These are phyloP conservation scores for Apiotrichum akiyoshidainum DNA, from an alignment of 1,284 basidiomycete genomes.

Conservation along the genomic window DNA sequence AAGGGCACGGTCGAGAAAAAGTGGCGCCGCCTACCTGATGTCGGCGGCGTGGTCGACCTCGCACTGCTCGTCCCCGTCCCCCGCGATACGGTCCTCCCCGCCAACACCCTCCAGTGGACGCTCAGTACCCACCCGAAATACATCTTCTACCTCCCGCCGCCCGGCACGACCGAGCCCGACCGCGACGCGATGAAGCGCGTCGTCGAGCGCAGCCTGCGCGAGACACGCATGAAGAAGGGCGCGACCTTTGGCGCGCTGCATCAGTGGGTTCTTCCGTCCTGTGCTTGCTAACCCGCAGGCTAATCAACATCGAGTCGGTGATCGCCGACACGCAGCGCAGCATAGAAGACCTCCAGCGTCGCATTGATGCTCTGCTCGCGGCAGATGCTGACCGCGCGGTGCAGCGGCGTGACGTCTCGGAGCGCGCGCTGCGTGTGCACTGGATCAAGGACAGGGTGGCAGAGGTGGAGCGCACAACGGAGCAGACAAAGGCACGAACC, in stretches of 20 bases:
- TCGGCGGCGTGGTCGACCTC: slow-evolving; percentile 12
- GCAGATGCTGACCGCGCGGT: slow-evolving; percentile 53
- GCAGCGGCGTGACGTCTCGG: slow-evolving; percentile 56
- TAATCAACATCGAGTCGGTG: slow-evolving; percentile 66
- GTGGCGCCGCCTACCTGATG: slow-evolving; percentile 8
- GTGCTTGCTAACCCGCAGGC: slow-evolving; percentile 51
- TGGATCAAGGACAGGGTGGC: slow-evolving; percentile 31
- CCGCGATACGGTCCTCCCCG: slow-evolving; percentile 8
- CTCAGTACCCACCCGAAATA: slow-evolving; percentile 26
- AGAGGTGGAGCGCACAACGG: slow-evolving; percentile 26
- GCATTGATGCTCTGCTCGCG: slow-evolving; percentile 58
- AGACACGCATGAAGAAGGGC: slow-evolving; percentile 50
- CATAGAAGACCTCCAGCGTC: slow-evolving; percentile 57
- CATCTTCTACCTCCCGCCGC: slow-evolving; percentile 28
- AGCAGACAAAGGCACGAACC: slow-evolving; percentile 31
- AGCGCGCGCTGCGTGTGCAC: slow-evolving; percentile 30
- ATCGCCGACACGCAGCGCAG: slow-evolving; percentile 65
- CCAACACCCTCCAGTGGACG: slow-evolving; percentile 37
- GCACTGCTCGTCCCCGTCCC: slow-evolving; percentile 6
- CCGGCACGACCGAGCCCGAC: neutral
- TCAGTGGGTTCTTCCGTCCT: slow-evolving; percentile 31
- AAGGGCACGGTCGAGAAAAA: neutral
- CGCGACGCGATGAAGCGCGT: slow-evolving; percentile 17
- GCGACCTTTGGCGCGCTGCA: slow-evolving; percentile 42
- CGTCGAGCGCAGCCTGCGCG: slow-evolving; percentile 45